Base-by-base conservation (phyloP, 176 grass and related monocot genomes). In the Bonia amplexicaulis region DNA sequence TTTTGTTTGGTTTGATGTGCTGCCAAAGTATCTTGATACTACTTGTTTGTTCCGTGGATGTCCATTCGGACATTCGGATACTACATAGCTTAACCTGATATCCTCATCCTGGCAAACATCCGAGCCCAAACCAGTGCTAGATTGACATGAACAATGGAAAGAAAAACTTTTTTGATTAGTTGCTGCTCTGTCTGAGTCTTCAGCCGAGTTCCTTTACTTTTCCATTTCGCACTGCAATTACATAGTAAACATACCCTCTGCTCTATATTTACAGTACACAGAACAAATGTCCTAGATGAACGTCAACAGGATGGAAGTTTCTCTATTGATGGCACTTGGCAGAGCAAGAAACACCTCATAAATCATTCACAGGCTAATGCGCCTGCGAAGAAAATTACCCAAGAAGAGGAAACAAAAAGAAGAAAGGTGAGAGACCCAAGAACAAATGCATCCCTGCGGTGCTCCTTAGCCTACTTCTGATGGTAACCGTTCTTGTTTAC, bases 181-280 rank as follows among this genome's bases (percentile, higher is more conserved):
- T 6, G 59, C 23, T 13, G 59, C 11, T 25, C 26, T 61, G 11
- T 61, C 11, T 13, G 0, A 25, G 10, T 27, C 59, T 61, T 27
- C 11, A 61, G 5, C 12, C 12, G 59, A 61, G 61, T 3, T 64
- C 13, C 27, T 64, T 64, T 64, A 64, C 61, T 64, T 15, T 7
- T 33, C 49, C 48, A 7, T 70, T 4, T 20, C n/a, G 14, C 66
- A 41, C 8, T 57, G 39, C 12, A 39, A 17, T 46, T 48, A 25
- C 78, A 68, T 12, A 20, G 14, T 16, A 65, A 61, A 35, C 27
- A 65, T 25, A 63, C 9, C n/a, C 33, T 29, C 51, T 64, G 72
- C 80, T 71, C 44, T 10, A 44, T 84, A 84, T 88, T 81, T 88
- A 84, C 79, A 90, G 41, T 69, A 60, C 41, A 71, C 35, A 71